phyloP scores from a whole-genome alignment of 208 protist species.

The Wallacemonas collosoma region DNA sequence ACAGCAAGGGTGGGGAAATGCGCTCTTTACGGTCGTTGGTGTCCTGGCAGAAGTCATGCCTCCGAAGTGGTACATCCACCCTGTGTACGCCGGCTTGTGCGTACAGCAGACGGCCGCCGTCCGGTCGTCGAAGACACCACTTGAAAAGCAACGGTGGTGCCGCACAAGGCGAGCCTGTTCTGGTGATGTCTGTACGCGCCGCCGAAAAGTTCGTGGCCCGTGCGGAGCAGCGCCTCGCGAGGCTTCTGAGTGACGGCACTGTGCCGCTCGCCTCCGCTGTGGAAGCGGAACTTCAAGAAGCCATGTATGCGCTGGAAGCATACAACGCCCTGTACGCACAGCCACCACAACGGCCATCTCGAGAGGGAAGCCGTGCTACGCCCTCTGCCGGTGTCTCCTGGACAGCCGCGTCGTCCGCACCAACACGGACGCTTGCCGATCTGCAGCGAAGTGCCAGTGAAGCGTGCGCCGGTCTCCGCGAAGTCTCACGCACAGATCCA shows the following conservation, averaged over 20 bases:
- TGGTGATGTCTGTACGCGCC: neutral
- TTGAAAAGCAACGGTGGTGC: too few relatives aligned
- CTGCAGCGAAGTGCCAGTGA: neutral
- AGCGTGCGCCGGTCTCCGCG: too few relatives aligned
- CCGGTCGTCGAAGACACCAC: too few relatives aligned
- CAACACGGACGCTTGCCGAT: constrained; percentile 2
- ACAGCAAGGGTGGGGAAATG: too few relatives aligned
- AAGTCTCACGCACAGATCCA: too few relatives aligned
- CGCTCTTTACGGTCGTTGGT: too few relatives aligned
- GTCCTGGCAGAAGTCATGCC: too few relatives aligned
- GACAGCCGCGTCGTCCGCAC: neutral
- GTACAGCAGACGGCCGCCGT: too few relatives aligned
- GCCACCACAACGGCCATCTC: neutral
- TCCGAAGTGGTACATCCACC: too few relatives aligned
- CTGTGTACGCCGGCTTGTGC: too few relatives aligned
- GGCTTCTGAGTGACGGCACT: neutral
- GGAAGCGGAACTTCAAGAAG: neutral
- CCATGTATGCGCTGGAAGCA: constrained; percentile 3
- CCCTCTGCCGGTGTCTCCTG: neutral
- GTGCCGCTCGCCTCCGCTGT: neutral
- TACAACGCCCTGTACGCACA: neutral
- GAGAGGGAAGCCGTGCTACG: too few relatives aligned
- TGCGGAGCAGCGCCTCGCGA: neutral
- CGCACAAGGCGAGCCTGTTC: neutral
- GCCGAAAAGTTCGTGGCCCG: neutral